These are phyloP conservation scores for Phlebiopsis flavidoalba DNA, from an alignment of 768 basidiomycete species.

Conservation along the genomic window DNA sequence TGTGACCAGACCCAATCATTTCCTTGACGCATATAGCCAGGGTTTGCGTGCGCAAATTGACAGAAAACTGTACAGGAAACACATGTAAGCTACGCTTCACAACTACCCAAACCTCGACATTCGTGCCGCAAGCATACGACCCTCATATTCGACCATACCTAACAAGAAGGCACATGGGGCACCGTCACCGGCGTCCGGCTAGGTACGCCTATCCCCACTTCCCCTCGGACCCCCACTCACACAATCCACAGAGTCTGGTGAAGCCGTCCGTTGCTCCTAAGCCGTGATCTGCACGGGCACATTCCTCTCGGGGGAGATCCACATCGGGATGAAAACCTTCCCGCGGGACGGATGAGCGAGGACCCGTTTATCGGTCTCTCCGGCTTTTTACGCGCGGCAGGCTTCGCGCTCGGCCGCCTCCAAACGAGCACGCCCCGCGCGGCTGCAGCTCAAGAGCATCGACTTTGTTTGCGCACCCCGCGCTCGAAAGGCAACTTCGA, in stretches of 20 bases:
- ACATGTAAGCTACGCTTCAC: constrained; percentile 72
- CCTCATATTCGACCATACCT: constrained; percentile 56
- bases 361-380: constrained; percentile 72
- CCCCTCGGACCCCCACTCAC: not conserved
- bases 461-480: constrained; percentile 49
- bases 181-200: constrained; percentile 64
- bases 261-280: constrained; percentile 68
- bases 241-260: constrained; percentile 59
- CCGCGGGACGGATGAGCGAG: constrained; percentile 78
- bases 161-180: constrained; percentile 37
- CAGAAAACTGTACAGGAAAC: constrained; percentile 71
- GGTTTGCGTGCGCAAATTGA: constrained; percentile 90
- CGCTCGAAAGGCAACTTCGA: constrained; percentile 71
- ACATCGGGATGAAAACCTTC: constrained; percentile 76
- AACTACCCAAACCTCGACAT: constrained; percentile 68
- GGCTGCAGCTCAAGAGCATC: constrained; percentile 67
- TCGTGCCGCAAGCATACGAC: constrained; percentile 72
- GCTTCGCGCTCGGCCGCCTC: constrained; percentile 77
- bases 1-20: not conserved
- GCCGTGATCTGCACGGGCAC: constrained; percentile 91
- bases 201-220: constrained; percentile 33
- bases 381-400: constrained; percentile 63
- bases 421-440: constrained; percentile 87
- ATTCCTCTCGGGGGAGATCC: constrained; percentile 89
- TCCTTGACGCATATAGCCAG: constrained; percentile 31